Base-by-base conservation (phyloP, 805 yeast species). In the Wickerhamomyces chambardii region DNA sequence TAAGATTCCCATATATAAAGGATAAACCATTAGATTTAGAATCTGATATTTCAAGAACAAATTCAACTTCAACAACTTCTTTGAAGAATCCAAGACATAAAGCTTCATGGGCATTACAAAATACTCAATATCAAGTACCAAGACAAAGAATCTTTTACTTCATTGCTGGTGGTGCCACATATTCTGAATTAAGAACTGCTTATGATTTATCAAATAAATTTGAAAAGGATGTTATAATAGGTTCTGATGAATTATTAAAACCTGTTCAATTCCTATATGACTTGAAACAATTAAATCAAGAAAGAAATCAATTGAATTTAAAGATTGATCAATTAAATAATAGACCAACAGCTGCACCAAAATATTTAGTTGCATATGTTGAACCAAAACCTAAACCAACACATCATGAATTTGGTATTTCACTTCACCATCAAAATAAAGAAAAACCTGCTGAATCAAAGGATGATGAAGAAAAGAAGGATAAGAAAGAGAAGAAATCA, bases 161-260 rank as follows among this genome's bases (percentile, higher is more conserved):
- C 50, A 71, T 86, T 19, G 81, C 95, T 2, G 99, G 99, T 17
- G 98, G 97, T 8, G 58, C 84, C 16, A 85, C 97, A 0, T 74
- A 80, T 44, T 72, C 89, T 3, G 99, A 92, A 56, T 61, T 82
- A 21, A 71, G 90, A 42, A 70, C 84, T 11, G 77, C 79, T 4
- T 79, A 84, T 46, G 90, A 84, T 42, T 65, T 86, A 32, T 71
- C 85, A 8, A 57, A 62, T 15, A 55, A 68, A 31, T 65, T 74
- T 38, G 74, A 81, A 48, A 79, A 75, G 51, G 95, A 86, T 41
- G 70, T 92, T 15, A 74, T 80, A 40, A 60, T 90, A 38, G 97
- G 97, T 0, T 76, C 89, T 12, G 94, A 84, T 52, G 76, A 80
- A 35, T 57, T 85, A 2, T 59, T 84, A 40, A 74, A 75, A 9